Evolutionary conservation across 805 yeast species (phyloP).

Genomic region (Kuraishia cidri): DNA sequence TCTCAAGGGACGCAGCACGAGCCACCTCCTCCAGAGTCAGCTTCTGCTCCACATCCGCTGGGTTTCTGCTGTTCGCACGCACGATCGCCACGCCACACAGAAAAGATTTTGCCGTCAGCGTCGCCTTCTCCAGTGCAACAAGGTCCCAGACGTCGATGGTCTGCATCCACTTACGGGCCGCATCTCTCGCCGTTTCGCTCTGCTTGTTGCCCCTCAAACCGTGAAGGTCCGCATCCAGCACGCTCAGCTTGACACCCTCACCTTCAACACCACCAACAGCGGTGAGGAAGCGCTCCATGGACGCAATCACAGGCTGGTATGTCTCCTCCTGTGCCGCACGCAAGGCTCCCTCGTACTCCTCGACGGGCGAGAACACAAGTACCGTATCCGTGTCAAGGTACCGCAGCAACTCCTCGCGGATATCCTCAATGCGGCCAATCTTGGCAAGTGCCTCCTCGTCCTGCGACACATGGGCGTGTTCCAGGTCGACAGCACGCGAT

Average conservation of each 20-base stretch:
- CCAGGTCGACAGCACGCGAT: slow-evolving; percentile 79
- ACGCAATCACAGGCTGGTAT: slow-evolving; percentile 66
- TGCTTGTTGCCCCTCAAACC: slow-evolving; percentile 82
- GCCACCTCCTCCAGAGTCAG: slow-evolving; percentile 62
- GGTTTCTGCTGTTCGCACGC: slow-evolving; percentile 27
- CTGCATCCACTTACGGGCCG: slow-evolving; percentile 58
- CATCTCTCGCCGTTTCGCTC: slow-evolving; percentile 42
- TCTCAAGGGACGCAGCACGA: slow-evolving; percentile 72
- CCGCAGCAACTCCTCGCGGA: slow-evolving; percentile 55
- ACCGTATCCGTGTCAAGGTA: slow-evolving; percentile 94
- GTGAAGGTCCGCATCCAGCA: slow-evolving; percentile 71
- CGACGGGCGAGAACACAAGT: slow-evolving; percentile 70
- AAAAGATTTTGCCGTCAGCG: slow-evolving; percentile 78
- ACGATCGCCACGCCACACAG: slow-evolving; percentile 69
- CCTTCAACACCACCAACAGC: slow-evolving; percentile 19
- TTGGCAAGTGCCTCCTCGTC: slow-evolving; percentile 46
- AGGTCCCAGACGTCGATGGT: slow-evolving; percentile 65
- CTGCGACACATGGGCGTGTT: slow-evolving; percentile 24
- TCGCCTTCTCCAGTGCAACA: slow-evolving; percentile 86
- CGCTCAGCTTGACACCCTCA: slow-evolving; percentile 33
- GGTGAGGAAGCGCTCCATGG: slow-evolving; percentile 54
- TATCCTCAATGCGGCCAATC: slow-evolving; percentile 50
- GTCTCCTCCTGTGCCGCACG: slow-evolving; percentile 71
- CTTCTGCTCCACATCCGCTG: slow-evolving; percentile 15
- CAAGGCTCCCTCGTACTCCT: slow-evolving; percentile 77